These are phyloP conservation scores for Quercus glauca DNA, from an alignment of 306 rosid genomes.

Conservation along the genomic window DNA sequence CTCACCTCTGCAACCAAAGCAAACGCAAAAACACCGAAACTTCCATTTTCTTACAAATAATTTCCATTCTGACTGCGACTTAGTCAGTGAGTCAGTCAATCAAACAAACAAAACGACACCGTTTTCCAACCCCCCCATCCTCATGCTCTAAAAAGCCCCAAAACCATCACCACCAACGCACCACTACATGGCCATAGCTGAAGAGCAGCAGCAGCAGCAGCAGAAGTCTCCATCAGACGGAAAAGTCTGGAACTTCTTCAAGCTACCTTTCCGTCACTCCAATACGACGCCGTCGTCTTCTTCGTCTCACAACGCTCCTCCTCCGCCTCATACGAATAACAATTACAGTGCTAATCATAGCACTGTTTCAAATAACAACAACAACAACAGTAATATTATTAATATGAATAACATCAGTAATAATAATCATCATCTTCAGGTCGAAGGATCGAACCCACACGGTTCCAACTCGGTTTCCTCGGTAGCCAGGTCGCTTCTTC, in stretches of 20 bases:
- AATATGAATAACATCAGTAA: neutral
- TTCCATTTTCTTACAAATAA: neutral
- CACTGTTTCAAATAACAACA: no score
- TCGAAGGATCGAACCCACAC: slow-evolving; percentile 50
- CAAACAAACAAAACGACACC: neutral
- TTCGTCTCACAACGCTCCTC: slow-evolving; percentile 26
- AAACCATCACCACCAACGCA: no score
- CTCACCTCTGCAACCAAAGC: neutral
- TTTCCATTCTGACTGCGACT: neutral
- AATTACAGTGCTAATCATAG: no score
- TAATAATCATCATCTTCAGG: slow-evolving; percentile 25
- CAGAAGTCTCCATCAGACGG: slow-evolving; percentile 74
- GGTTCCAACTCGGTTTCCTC: slow-evolving; percentile 72
- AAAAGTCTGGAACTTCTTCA: slow-evolving; percentile 87
- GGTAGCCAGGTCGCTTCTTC: slow-evolving; percentile 89
- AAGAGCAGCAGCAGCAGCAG: neutral
- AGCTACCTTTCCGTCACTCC: slow-evolving; percentile 66
- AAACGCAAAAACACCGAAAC: neutral
- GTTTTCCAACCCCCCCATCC: neutral
- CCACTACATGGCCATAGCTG: slow-evolving; percentile 59
- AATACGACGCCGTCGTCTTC: slow-evolving; percentile 46
- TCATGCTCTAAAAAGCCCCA: slow-evolving; percentile 27
- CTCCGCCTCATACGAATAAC: neutral
- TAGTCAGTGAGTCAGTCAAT: neutral
- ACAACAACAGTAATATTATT: no score